Evolutionary conservation across 768 basidiomycete genomes (phyloP).

Genomic region (Cyclocybe cylindracea): DNA sequence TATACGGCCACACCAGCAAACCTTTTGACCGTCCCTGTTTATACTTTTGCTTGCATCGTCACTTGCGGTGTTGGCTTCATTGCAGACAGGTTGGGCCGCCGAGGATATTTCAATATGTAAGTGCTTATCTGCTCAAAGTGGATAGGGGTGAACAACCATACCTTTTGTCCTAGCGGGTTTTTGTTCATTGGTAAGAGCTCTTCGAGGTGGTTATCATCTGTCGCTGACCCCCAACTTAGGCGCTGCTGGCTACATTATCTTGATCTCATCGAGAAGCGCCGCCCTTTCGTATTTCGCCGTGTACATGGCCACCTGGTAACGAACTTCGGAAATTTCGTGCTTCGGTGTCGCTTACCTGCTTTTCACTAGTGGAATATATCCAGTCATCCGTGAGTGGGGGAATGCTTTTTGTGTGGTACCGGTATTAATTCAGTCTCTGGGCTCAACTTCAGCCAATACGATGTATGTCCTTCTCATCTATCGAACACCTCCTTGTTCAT

Average conservation of each 20-base stretch:
- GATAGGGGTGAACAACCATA: background rate
- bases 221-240: conserved; percentile 28
- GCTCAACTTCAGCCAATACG: conserved; percentile 49
- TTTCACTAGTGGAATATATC: conserved; percentile 66
- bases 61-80: conserved; percentile 65
- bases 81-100: conserved; percentile 60
- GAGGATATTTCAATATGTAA: conserved; percentile 68
- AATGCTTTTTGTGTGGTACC: conserved; percentile 24
- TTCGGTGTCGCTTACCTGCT: conserved; percentile 47
- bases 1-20: conserved; percentile 72
- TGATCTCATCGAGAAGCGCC: conserved; percentile 60
- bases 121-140: conserved; percentile 20
- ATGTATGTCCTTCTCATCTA: conserved; percentile 54
- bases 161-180: conserved; percentile 27
- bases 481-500: conserved; percentile 19
- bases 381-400: conserved; percentile 59
- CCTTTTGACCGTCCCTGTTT: conserved; percentile 77
- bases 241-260: conserved; percentile 68
- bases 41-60: conserved; percentile 63
- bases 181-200: conserved; percentile 34
- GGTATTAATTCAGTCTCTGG: background rate
- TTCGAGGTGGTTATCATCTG: conserved; percentile 10
- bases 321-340: conserved; percentile 32
- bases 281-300: conserved; percentile 73
- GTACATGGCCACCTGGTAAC: conserved; percentile 66